A percentile compares a stretch with the other conserved stretches of the same genome.
These are phyloP conservation scores for Diaporthe citrichinensis DNA, from an alignment of 2,329 filamentous ascomycete genomes.

Conservation along the genomic window DNA sequence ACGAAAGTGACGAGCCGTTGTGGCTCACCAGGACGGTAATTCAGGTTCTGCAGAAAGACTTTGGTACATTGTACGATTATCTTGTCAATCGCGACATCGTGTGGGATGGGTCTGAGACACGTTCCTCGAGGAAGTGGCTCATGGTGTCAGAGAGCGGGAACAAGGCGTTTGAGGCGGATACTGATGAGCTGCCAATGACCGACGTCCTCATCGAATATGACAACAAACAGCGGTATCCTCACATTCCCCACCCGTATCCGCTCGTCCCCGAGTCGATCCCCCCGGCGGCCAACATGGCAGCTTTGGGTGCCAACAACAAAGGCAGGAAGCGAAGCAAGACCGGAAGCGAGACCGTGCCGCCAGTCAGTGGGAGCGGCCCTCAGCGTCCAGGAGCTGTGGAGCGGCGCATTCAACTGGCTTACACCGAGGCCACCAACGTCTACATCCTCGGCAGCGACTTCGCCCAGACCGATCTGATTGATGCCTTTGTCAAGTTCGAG, in stretches of 20 bases:
- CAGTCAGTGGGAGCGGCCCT: conserved; percentile 40
- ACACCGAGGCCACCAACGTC: conserved; percentile 73
- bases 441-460: conserved; percentile 68
- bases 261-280: conserved; percentile 70
- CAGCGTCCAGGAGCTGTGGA: conserved; percentile 54
- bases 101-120: conserved; percentile 75
- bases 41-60: conserved; percentile 73
- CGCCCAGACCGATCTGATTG: conserved; percentile 67
- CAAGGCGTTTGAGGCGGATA: conserved; percentile 63
- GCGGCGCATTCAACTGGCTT: conserved; percentile 67
- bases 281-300: conserved; percentile 39
- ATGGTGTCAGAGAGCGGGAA: conserved; percentile 66
- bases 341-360: conserved; percentile 42
- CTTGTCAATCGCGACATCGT: conserved; percentile 76
- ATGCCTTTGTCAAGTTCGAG: conserved; percentile 69
- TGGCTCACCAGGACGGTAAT: conserved; percentile 75
- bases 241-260: conserved; percentile 77
- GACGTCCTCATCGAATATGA: conserved; percentile 78
- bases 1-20: conserved; percentile 58
- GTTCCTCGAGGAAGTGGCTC: conserved; percentile 75
- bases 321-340: conserved; percentile 51
- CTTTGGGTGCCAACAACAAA: neutral
- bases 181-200: conserved; percentile 71
- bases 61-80: conserved; percentile 79
- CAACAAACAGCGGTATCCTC: conserved; percentile 72